Percentiles rank a stretch among this genome's conserved stretches.
These are phyloP conservation scores for Ceratobasidium sp. DNA, from an alignment of 1,284 basidiomycete species.

Conservation along the genomic window DNA sequence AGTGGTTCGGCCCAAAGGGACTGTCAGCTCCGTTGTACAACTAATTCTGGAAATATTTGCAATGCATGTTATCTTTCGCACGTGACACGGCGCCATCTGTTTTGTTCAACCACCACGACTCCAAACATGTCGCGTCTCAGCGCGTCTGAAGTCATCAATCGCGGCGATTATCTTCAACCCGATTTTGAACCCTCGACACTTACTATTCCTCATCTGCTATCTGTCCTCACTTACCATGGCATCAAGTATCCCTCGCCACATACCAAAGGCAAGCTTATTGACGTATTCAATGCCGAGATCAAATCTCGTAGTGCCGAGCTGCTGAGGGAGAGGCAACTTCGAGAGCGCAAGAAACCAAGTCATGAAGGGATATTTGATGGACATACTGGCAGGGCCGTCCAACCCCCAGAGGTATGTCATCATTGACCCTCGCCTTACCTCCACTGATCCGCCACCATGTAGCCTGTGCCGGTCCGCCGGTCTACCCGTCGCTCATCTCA, in stretches of 20 bases:
- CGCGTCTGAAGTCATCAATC: constrained; percentile 75
- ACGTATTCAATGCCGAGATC: constrained; percentile 83
- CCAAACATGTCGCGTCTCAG: constrained; percentile 75
- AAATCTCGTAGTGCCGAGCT: constrained; percentile 71
- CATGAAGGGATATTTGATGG: constrained; percentile 85
- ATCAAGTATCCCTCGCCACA: constrained; percentile 81
- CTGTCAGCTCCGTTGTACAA: constrained; percentile 44
- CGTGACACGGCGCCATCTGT: constrained; percentile 39
- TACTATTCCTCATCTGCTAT: constrained; percentile 85
- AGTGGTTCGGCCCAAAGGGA: constrained; percentile 55
- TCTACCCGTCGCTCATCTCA: constrained; percentile 68
- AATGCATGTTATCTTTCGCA: constrained; percentile 35
- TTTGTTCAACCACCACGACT: constrained; percentile 45
- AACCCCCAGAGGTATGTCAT: constrained; percentile 38
- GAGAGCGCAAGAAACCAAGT: constrained; percentile 77
- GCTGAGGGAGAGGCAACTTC: constrained; percentile 74
- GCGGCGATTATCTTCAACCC: constrained; percentile 84
- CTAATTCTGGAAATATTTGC: constrained; percentile 33
- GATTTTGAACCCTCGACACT: constrained; percentile 86
- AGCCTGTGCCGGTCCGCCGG: constrained; percentile 58
- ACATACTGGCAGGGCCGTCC: constrained; percentile 67
- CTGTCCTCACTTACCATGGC: constrained; percentile 85
- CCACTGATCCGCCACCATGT: not conserved
- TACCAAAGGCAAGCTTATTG: constrained; percentile 88
- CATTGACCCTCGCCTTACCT: constrained; percentile 4